These are phyloP conservation scores for Termitomyces eurrhizus DNA, from an alignment of 768 basidiomycete species.

Conservation along the genomic window DNA sequence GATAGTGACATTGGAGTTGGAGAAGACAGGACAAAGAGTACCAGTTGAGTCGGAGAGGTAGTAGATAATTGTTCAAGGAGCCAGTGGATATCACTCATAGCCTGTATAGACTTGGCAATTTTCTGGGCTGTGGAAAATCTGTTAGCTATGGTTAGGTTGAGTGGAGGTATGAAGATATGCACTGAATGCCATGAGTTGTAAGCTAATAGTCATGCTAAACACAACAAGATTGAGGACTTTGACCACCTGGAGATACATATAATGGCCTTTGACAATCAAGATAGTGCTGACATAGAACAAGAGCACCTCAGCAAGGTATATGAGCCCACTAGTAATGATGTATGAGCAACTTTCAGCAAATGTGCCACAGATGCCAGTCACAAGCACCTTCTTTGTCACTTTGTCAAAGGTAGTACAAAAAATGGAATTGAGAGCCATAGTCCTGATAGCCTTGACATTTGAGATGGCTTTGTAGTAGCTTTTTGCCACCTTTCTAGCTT, in stretches of 20 bases:
- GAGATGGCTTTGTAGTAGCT: conserved; percentile 82
- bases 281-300: conserved; percentile 89
- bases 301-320: conserved; percentile 87
- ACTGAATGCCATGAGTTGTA: conserved; percentile 92
- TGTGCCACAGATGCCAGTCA: conserved; percentile 73
- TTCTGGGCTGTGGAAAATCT: conserved; percentile 48
- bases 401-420: conserved; percentile 68
- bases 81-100: conserved; percentile 73
- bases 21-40: conserved; percentile 55
- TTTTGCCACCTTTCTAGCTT: conserved; percentile 81
- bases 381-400: conserved; percentile 56
- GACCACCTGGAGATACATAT: conserved; percentile 86
- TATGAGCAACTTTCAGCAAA: conserved; percentile 84
- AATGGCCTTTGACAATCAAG: conserved; percentile 76
- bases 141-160: background rate
- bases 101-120: conserved; percentile 85
- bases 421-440: conserved; percentile 77
- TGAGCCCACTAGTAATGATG: conserved; percentile 76
- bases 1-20: conserved; percentile 47
- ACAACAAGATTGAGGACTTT: conserved; percentile 89
- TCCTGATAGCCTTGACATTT: conserved; percentile 82
- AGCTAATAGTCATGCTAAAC: conserved; percentile 89
- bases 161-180: conserved; percentile 28
- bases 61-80: conserved; percentile 57
- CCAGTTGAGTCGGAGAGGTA: conserved; percentile 77